Percentiles rank a stretch among this genome's conserved stretches.
phyloP scores from a whole-genome alignment of 1,284 basidiomycete genomes.

The Vanrija sp. region DNA sequence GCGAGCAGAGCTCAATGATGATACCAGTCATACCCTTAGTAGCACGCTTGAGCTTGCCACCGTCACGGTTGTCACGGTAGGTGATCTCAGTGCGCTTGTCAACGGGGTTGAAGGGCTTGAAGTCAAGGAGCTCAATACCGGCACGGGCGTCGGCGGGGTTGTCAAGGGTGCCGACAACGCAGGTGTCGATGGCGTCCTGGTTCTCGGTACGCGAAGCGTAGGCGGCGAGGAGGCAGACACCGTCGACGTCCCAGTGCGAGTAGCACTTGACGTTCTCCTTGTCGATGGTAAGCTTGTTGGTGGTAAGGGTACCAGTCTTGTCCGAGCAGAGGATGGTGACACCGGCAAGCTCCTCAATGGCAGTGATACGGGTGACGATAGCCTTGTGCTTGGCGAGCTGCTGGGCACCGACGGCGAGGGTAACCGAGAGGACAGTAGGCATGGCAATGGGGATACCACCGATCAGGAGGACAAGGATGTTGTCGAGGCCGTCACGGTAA shows the following conservation, averaged over 20 bases:
- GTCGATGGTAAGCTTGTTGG: conserved; percentile 99
- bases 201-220: conserved; percentile 98
- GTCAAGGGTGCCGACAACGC: conserved; percentile 76
- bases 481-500: conserved; percentile 92
- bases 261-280: conserved; percentile 88
- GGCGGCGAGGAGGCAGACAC: conserved; percentile 86
- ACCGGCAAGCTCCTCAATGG: conserved; percentile 94
- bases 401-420: conserved; percentile 94
- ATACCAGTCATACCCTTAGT: conserved; percentile 99
- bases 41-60: conserved; percentile 93
- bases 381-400: conserved; percentile 98
- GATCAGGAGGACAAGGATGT: conserved; percentile 94
- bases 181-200: conserved; percentile 93
- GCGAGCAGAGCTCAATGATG: conserved; percentile 91
- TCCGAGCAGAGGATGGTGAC: conserved; percentile 96
- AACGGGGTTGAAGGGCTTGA: conserved; percentile 99
- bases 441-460: conserved; percentile 99
- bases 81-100: conserved; percentile 99
- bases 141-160: conserved; percentile 71
- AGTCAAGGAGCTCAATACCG: conserved; percentile 93
- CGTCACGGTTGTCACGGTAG: conserved; percentile 79
- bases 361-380: conserved; percentile 96
- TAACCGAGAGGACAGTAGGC: conserved; percentile 94
- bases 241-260: conserved; percentile 79
- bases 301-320: conserved; percentile 95